Evolutionary conservation across 106 monocot genomes (phyloP).

Genomic region (Dactylorhiza incarnata): DNA sequence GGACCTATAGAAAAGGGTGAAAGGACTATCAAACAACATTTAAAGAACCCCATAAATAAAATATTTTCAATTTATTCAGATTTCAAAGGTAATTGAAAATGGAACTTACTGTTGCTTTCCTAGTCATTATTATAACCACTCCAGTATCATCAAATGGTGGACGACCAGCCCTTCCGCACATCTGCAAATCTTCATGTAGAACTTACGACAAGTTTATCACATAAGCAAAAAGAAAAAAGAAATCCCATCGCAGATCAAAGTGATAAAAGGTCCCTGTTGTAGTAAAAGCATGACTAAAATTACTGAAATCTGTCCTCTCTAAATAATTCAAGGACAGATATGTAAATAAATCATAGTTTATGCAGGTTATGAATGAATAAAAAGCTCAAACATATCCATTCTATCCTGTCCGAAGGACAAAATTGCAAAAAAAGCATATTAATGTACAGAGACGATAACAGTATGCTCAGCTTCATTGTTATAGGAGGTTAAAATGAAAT

Average conservation of each 20-base stretch:
- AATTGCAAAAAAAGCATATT: neutral
- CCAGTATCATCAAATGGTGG: slow-evolving; percentile 98
- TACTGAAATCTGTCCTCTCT: neutral
- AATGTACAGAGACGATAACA: neutral
- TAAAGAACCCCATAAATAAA: neutral
- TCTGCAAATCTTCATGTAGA: slow-evolving; percentile 39
- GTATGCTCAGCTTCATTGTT: neutral
- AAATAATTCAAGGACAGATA: neutral
- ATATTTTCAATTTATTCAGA: neutral
- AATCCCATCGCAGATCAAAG: neutral
- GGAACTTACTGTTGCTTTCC: slow-evolving; percentile 76
- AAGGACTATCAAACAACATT: neutral
- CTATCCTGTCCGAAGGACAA: neutral
- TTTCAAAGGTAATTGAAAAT: neutral
- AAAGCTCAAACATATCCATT: neutral
- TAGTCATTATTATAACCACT: slow-evolving; percentile 88
- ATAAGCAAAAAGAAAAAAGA: neutral
- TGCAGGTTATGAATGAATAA: neutral
- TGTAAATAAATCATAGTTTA: neutral
- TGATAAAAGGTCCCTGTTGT: neutral
- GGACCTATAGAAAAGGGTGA: slow-evolving; percentile 39
- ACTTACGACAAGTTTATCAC: neutral
- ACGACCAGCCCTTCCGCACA: slow-evolving; percentile 96
- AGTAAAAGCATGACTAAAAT: neutral
- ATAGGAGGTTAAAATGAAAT: neutral